These are phyloP conservation scores for Aspergillus hiratsukae DNA, from an alignment of 2,329 filamentous ascomycete genomes.

Conservation along the genomic window DNA sequence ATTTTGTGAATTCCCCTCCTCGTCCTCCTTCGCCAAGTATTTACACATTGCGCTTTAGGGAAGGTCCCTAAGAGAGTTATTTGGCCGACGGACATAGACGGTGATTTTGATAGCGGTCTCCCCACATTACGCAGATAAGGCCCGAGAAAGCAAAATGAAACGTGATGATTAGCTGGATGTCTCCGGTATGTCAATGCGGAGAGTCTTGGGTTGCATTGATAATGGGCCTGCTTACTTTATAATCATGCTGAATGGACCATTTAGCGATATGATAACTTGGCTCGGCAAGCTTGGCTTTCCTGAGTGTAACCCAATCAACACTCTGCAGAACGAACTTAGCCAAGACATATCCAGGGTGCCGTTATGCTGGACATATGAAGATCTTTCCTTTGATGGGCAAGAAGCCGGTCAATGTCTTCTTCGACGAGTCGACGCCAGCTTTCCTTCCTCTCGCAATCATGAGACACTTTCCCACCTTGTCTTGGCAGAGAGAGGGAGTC, in stretches of 20 bases:
- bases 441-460: background rate
- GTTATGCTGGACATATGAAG: background rate
- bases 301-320: background rate
- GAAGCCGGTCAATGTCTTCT: background rate
- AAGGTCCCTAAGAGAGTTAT: background rate
- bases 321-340: background rate
- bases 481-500: background rate
- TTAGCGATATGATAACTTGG: background rate
- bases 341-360: background rate
- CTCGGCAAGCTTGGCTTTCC: background rate
- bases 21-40: background rate
- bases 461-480: background rate
- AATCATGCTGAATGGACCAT: background rate
- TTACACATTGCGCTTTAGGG: background rate
- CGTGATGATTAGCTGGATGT: background rate
- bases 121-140: background rate
- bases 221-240: background rate
- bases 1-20: background rate
- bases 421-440: background rate
- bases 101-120: background rate
- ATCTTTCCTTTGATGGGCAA: background rate
- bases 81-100: background rate
- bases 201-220: background rate
- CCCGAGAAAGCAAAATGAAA: background rate
- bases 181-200: background rate